These are phyloP conservation scores for Phellopilus nigrolimitatus DNA, from an alignment of 1,284 basidiomycete species.

Conservation along the genomic window DNA sequence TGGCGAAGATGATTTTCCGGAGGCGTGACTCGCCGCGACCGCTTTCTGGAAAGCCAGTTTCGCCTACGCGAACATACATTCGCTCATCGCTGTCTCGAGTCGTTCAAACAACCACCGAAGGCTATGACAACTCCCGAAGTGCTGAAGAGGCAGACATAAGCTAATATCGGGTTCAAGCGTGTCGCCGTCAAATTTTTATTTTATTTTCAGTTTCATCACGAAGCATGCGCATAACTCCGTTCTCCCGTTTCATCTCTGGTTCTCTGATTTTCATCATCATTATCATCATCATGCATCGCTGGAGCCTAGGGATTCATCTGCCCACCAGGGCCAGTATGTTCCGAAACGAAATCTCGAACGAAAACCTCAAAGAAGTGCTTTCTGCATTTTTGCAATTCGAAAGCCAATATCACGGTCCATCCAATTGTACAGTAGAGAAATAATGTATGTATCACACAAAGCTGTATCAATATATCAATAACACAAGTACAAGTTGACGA, in stretches of 20 bases:
- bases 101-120: neutral
- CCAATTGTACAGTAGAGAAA: conserved; percentile 2
- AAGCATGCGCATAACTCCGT: neutral
- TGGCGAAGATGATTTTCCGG: conserved; percentile 20
- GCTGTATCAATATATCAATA: conserved; percentile 13
- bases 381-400: neutral
- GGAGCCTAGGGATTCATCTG: neutral
- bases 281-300: neutral
- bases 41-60: conserved; percentile 1
- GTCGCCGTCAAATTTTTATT: neutral
- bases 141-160: conserved; percentile 1
- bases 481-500: too few relatives aligned
- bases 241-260: neutral
- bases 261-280: neutral
- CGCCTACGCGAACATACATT: conserved; percentile 2
- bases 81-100: conserved; percentile 5
- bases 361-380: neutral
- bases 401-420: neutral
- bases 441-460: conserved; percentile 12
- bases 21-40: conserved; percentile 15
- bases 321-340: neutral
- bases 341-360: too few relatives aligned
- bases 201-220: neutral
- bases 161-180: conserved; percentile 5
- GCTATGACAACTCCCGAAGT: neutral